A percentile compares a stretch with the other conserved stretches of the same genome.
Conservation (phyloP, 164 flowering plant genomes). For the Kalanchoe fedtschenkoi region DNA sequence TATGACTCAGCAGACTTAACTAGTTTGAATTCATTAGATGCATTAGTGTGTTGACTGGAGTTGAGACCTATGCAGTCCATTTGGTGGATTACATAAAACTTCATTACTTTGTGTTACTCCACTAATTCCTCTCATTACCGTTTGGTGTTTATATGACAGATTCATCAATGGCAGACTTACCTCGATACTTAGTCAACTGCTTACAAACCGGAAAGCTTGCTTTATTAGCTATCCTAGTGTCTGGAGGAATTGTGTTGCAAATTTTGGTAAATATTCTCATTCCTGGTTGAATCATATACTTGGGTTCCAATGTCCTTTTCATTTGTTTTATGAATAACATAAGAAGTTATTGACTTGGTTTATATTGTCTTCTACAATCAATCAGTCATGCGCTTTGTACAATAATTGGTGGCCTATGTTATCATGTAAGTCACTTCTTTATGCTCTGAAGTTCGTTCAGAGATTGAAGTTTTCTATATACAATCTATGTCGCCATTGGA, state of each 20-base stretch:
- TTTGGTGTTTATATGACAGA: background rate
- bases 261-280: conserved; percentile 51
- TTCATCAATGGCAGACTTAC: conserved; percentile 58
- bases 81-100: too few relatives aligned
- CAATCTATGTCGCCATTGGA: background rate
- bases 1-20: too few relatives aligned
- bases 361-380: conserved; percentile 13
- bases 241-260: conserved; percentile 81
- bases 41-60: too few relatives aligned
- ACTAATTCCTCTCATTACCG: too few relatives aligned
- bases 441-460: background rate
- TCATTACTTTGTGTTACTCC: too few relatives aligned
- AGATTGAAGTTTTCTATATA: background rate
- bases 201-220: conserved; percentile 75
- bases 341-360: background rate
- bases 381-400: conserved; percentile 92
- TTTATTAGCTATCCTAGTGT: conserved; percentile 75
- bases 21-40: too few relatives aligned
- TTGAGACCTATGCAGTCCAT: too few relatives aligned
- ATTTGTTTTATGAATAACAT: background rate
- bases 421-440: conserved; percentile 34
- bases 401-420: conserved; percentile 99
- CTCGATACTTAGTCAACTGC: conserved; percentile 56
- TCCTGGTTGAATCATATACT: background rate
- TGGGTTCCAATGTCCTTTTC: background rate